Evolutionary conservation across 805 yeast genomes (phyloP), one percentile per base, ranked within the genome.

Genomic region (Ogataea philodendri): DNA sequence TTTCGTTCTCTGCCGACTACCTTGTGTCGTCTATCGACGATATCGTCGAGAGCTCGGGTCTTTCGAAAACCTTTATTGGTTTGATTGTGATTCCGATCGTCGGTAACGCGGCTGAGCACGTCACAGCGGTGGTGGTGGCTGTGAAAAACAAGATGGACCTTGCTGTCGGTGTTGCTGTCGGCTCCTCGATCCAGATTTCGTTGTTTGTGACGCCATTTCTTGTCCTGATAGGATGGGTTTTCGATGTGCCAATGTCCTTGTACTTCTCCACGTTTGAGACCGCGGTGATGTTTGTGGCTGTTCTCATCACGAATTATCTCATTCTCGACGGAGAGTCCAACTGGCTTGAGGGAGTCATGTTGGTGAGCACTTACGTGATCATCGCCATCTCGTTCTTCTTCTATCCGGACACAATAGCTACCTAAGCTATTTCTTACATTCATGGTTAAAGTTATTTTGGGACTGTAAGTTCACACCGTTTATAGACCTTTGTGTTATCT

Each of bases 61-160:
- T 93, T 36, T 84, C 96, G 27, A 89, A 90, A 72, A 88, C 97
- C 0, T 93, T 93, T 53, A 87, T 93, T 53, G 97, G 97, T 59
- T 70, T 93, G 48, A 82, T 93, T 49, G 78, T 93, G 29, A 82
- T 93, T 44, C 98, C 98, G 25, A 90, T 93, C 45, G 97, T 93
- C 17, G 98, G 97, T 38, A 93, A 93, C 54, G 98, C 98, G 3
- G 97, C 97, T 9, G 98, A 93, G 62, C 98, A 93, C 62, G 97
- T 87, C 34, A 93, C 98, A 13, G 96, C 97, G 3, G 83, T 93
- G 22, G 74, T 87, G 44, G 97, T 93, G 31, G 97, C 98, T 15
- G 77, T 80, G 73, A 88, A 88, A 65, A 86, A 93, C 63, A 93
- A 93, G 65, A 93, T 93, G 96, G 97, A 93, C 60, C 73, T 93